Conservation (phyloP, 2,329 filamentous ascomycete species). For the Xylariaceae sp. region DNA sequence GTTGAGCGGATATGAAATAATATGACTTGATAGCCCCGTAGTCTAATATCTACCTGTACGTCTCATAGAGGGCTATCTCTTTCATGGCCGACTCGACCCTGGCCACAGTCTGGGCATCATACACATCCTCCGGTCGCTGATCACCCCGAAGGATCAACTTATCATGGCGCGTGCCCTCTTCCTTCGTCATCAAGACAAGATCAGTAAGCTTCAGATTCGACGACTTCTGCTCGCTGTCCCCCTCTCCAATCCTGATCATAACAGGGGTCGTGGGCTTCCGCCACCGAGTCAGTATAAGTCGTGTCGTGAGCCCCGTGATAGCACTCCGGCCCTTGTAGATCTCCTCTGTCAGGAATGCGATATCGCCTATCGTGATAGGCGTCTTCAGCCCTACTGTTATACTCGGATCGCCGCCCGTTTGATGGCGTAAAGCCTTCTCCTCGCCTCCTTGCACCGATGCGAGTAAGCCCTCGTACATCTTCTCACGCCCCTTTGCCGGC, state of each 20-base stretch:
- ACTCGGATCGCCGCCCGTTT: constrained; percentile 43
- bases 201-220: constrained; percentile 51
- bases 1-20: neutral
- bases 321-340: constrained; percentile 79
- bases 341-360: constrained; percentile 86
- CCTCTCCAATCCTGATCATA: constrained; percentile 56
- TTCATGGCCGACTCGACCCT: constrained; percentile 62
- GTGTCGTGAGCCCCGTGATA: constrained; percentile 74
- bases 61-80: constrained; percentile 62
- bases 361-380: constrained; percentile 72
- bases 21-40: constrained; percentile 3
- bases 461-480: constrained; percentile 85
- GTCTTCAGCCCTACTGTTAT: constrained; percentile 69
- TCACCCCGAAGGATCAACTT: constrained; percentile 69
- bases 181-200: constrained; percentile 36
- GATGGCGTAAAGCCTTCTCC: constrained; percentile 63
- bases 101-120: constrained; percentile 62
- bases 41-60: constrained; percentile 38
- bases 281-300: constrained; percentile 80
- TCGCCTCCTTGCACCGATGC: constrained; percentile 71
- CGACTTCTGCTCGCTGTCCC: constrained; percentile 70
- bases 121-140: constrained; percentile 67
- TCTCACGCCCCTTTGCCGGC: constrained; percentile 75
- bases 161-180: constrained; percentile 59
- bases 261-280: constrained; percentile 58